Conservation (phyloP, 2,329 filamentous ascomycete species). For the Aureobasidium sp. region DNA sequence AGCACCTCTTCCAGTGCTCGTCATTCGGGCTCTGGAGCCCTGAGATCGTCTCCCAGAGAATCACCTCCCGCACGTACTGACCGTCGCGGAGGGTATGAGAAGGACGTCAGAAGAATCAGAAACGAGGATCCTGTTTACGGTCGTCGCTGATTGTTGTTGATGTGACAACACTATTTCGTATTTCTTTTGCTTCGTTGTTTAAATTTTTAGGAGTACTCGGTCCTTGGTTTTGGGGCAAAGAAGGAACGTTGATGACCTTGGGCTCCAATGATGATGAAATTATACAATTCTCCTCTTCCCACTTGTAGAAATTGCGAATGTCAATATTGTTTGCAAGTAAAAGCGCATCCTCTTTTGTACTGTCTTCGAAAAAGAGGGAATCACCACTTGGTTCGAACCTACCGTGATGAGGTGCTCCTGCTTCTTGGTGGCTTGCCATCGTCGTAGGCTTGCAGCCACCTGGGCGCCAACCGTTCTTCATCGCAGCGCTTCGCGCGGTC, state of each 20-base stretch:
- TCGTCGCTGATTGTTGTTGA: constrained; percentile 21
- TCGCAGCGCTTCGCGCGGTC: not conserved
- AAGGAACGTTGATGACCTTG: not conserved
- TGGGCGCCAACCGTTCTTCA: not conserved
- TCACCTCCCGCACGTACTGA: constrained; percentile 8
- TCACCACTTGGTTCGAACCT: not conserved
- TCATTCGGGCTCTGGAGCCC: not conserved
- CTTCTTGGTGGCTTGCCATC: not conserved
- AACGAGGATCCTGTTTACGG: constrained; percentile 29
- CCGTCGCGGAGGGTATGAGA: constrained; percentile 14
- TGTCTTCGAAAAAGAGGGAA: no score
- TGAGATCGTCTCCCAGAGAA: not conserved
- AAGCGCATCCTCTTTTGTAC: no score
- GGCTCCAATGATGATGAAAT: not conserved
- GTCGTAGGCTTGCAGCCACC: not conserved
- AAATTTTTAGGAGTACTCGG: not conserved
- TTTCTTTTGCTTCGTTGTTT: not conserved
- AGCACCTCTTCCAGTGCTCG: not conserved
- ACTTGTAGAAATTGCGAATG: not conserved
- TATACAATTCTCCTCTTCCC: not conserved
- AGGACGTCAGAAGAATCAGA: constrained; percentile 15
- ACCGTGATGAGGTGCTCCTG: not conserved
- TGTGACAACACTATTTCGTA: not conserved
- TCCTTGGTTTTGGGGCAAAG: not conserved
- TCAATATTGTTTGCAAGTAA: no score